These are phyloP conservation scores for Gynandropsis gynandra DNA, from an alignment of 345 rosid species.

Conservation along the genomic window DNA sequence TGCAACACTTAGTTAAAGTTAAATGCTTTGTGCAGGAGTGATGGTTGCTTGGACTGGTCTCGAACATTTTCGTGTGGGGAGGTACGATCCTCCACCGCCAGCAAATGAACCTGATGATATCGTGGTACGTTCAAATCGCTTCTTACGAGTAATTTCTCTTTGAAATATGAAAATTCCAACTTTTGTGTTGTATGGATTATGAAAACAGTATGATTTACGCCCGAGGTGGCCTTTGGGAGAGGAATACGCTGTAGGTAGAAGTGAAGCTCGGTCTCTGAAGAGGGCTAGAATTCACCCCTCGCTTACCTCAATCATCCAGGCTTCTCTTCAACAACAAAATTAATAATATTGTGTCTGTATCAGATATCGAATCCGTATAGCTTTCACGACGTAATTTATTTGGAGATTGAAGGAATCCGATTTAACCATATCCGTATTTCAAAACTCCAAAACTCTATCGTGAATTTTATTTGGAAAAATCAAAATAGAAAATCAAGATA, in stretches of 20 bases:
- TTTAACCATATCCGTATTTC: too few species aligned
- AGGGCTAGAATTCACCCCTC: slow-evolving; percentile 78
- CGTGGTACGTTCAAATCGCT: slow-evolving; percentile 36
- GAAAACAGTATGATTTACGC: slow-evolving; percentile 67
- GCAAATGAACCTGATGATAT: slow-evolving; percentile 62
- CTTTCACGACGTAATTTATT: background rate
- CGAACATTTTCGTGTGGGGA: slow-evolving; percentile 79
- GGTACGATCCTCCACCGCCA: slow-evolving; percentile 92
- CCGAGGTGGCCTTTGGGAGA: slow-evolving; percentile 96
- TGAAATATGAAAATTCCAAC: background rate
- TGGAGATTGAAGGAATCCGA: too few species aligned
- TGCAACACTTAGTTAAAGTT: background rate
- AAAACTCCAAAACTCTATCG: too few species aligned
- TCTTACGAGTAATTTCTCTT: background rate
- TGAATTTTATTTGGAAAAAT: too few species aligned
- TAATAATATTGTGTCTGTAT: slow-evolving; percentile 11
- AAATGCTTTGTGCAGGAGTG: slow-evolving; percentile 46
- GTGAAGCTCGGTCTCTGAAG: slow-evolving; percentile 69
- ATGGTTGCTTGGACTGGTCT: slow-evolving; percentile 99
- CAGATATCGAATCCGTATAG: slow-evolving; percentile 10
- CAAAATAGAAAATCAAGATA: too few species aligned
- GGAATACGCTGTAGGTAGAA: slow-evolving; percentile 74
- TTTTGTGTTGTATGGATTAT: slow-evolving; percentile 13
- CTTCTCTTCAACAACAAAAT: slow-evolving; percentile 42
- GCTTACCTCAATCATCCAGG: slow-evolving; percentile 74